phyloP scores from a whole-genome alignment of 106 monocot species.

The Ottelia alismoides region DNA sequence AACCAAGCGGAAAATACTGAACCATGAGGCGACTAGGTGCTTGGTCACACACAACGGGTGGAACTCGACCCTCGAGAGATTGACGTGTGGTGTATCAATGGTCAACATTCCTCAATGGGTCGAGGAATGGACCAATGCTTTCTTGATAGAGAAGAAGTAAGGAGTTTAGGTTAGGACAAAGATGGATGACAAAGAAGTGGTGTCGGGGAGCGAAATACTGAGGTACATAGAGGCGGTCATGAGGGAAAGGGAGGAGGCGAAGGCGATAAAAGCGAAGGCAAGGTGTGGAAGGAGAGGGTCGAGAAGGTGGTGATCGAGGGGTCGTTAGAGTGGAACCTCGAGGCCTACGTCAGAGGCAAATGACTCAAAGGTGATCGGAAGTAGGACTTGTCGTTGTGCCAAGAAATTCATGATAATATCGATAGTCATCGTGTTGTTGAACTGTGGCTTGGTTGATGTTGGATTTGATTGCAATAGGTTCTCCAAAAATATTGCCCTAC shows the following conservation, averaged over 20 bases:
- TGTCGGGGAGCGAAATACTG: background rate
- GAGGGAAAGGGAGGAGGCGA: slow-evolving; percentile 3
- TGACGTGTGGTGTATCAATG: background rate
- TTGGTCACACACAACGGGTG: slow-evolving; percentile 2
- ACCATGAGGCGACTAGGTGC: background rate
- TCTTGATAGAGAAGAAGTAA: background rate
- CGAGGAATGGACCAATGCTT: background rate
- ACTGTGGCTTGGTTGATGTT: too few species aligned
- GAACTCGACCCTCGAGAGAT: slow-evolving; percentile 1
- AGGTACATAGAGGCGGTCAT: slow-evolving; percentile 2
- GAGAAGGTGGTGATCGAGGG: too few species aligned
- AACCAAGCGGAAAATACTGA: background rate
- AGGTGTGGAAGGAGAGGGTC: slow-evolving; percentile 4
- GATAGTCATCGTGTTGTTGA: too few species aligned
- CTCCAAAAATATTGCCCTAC: too few species aligned
- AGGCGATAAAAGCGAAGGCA: background rate
- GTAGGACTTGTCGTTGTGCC: too few species aligned
- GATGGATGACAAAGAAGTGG: background rate
- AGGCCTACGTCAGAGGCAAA: too few species aligned
- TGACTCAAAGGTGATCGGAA: too few species aligned
- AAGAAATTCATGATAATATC: too few species aligned
- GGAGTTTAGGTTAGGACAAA: background rate
- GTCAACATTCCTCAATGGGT: background rate
- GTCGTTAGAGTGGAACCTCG: too few species aligned
- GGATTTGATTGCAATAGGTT: too few species aligned